A percentile compares a stretch with the other conserved stretches of the same genome.
These are phyloP conservation scores for Microdochium nivale DNA, from an alignment of 2,329 filamentous ascomycete genomes.

Conservation along the genomic window DNA sequence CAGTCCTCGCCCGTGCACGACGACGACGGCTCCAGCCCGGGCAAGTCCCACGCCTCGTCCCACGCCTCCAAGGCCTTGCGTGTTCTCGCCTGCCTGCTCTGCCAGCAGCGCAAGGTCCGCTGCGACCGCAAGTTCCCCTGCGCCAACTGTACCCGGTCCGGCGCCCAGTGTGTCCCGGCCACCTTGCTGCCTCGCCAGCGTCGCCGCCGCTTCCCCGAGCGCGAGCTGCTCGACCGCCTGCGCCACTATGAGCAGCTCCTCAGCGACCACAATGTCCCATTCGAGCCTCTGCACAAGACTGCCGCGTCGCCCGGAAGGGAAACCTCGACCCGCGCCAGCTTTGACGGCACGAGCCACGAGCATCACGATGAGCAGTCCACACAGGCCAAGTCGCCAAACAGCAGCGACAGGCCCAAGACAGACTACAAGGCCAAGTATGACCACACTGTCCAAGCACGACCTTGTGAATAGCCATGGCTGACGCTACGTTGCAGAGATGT, in stretches of 20 bases:
- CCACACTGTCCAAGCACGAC: not conserved
- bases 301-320: conserved; percentile 8
- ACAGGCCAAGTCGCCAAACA: conserved; percentile 12
- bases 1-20: not conserved
- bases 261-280: conserved; percentile 42
- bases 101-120: conserved; percentile 56
- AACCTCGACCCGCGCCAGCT: conserved; percentile 6
- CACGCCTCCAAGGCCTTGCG: conserved; percentile 13
- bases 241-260: conserved; percentile 49
- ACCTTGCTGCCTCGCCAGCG: conserved; percentile 27
- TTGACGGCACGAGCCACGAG: conserved; percentile 15
- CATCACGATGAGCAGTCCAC: conserved; percentile 8
- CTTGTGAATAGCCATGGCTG: not conserved
- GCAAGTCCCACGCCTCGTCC: not conserved
- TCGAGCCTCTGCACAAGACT: conserved; percentile 32
- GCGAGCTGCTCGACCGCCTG: conserved; percentile 47
- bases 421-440: conserved; percentile 20
- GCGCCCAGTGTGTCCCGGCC: conserved; percentile 33
- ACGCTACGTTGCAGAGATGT: conserved; percentile 25
- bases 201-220: conserved; percentile 42
- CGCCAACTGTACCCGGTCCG: conserved; percentile 37
- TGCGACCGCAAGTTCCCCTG: conserved; percentile 54
- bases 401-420: conserved; percentile 15
- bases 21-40: not conserved
- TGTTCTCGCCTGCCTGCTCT: conserved; percentile 44